Percentiles rank a stretch among this genome's conserved stretches.
phyloP scores from a whole-genome alignment of 352 stramenopile genomes.

The Pythium insidiosum region DNA sequence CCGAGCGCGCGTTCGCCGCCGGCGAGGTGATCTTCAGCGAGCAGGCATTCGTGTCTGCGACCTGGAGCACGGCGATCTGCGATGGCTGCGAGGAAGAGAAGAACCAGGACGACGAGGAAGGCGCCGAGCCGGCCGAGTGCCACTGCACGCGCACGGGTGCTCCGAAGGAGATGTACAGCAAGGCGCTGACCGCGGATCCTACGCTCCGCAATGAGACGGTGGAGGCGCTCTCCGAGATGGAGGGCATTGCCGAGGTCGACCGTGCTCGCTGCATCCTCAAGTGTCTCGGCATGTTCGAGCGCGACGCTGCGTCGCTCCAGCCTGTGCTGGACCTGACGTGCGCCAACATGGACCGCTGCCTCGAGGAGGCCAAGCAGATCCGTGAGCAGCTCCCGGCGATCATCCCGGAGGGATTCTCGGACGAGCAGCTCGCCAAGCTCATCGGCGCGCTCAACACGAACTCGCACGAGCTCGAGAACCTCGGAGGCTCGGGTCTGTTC shows the following conservation, averaged over 20 bases:
- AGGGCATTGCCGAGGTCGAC: conserved; percentile 64
- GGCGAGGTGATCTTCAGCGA: conserved; percentile 74
- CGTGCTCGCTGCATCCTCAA: conserved; percentile 63
- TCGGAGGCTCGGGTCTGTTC: conserved; percentile 64
- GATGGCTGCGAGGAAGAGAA: conserved; percentile 37
- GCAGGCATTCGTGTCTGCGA: conserved; percentile 58
- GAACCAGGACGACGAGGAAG: too few species aligned
- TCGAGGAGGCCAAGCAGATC: conserved; percentile 30
- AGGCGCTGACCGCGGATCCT: conserved; percentile 28
- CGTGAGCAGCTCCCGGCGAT: conserved; percentile 38
- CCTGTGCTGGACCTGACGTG: conserved; percentile 38
- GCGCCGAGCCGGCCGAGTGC: conserved; percentile 11
- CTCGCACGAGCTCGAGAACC: conserved; percentile 64
- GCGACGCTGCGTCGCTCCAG: conserved; percentile 29
- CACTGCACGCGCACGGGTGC: conserved; percentile 22
- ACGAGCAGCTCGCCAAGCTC: conserved; percentile 50
- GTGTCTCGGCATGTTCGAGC: conserved; percentile 51
- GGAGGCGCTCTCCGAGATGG: conserved; percentile 38
- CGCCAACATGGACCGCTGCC: conserved; percentile 29
- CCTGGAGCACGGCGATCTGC: conserved; percentile 62
- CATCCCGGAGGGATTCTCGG: conserved; percentile 40
- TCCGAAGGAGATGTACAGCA: conserved; percentile 32
- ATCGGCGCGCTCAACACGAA: conserved; percentile 74
- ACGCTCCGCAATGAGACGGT: conserved; percentile 45
- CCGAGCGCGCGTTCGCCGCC: conserved; percentile 36